Base-by-base conservation (phyloP, 352 stramenopile species). In the Pythium inflatum region DNA sequence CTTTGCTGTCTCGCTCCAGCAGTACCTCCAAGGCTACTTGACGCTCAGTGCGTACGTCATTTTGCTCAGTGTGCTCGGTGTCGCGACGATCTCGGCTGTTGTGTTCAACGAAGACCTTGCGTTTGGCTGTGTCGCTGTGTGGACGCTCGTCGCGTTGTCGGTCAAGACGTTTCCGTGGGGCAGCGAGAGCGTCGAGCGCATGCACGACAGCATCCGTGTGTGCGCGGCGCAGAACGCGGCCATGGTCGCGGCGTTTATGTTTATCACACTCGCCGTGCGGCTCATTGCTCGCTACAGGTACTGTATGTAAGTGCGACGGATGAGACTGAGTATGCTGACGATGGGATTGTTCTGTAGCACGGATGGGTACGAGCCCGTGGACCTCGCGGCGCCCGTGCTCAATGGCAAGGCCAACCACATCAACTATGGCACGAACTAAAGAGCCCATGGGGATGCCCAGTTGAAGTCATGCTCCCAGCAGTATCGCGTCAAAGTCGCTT, bases 51-150 rank as follows among this genome's bases (percentile, higher is more conserved):
- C 75, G 28, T 93, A 93, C 57, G 54, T 89, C 31, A 71, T 75
- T 40, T 48, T 90, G 60, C 54, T 93, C n/a, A 80, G 83, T 41
- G 38, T 91, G 53, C 74, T 93, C 40, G 71, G 71, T 12, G 80
- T 90, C 24, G 77, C 71, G 38, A 79, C 84, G 33, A 77, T 91
- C 54, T 85, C 74, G 2, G 75, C 79, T 0, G 73, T 91, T 41
- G 77, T 92, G 31, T 93, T 83, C 60, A 83, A 85, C 22, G 63
- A 74, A 5, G 83, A 93, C 43, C 49, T 90, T 4, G 80, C 79
- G 24, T 91, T 91, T 51, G 84, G 79, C 16, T 54, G 85, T 5
- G 82, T 92, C 54, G 82, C 71, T n/a, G 80, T 92, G 43, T 93
- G 86, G 86, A 72, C 86, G 18, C 64, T 92, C 30, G 48, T 85